Percentiles rank a stretch among this genome's conserved stretches.
Evolutionary conservation across 805 yeast genomes (phyloP).

Genomic region (Kregervanrija pseudodelftensis): DNA sequence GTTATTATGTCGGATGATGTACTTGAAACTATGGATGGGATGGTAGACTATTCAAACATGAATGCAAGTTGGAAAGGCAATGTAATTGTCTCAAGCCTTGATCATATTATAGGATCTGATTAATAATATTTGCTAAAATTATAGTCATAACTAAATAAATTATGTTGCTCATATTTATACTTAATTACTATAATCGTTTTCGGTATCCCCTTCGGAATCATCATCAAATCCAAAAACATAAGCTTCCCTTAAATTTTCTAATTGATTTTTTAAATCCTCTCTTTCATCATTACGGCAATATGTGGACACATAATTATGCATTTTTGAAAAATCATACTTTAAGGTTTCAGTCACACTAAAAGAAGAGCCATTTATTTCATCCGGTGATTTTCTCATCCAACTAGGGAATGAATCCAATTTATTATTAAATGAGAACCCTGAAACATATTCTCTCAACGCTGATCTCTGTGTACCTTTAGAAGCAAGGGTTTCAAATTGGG

Average conservation of each 20-base stretch:
- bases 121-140: too few species aligned
- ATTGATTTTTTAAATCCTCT: slow-evolving; percentile 39
- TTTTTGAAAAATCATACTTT: slow-evolving; percentile 13
- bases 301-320: slow-evolving; percentile 21
- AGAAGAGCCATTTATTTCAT: slow-evolving; percentile 7
- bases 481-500: slow-evolving; percentile 7
- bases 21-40: too few species aligned
- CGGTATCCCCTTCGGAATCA: slow-evolving; percentile 4
- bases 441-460: slow-evolving; percentile 10
- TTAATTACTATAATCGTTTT: too few species aligned
- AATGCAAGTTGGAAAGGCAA: too few species aligned
- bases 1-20: too few species aligned
- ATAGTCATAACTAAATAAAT: too few species aligned
- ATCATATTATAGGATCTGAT: too few species aligned
- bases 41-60: too few species aligned
- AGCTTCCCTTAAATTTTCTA: slow-evolving; percentile 7
- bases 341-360: slow-evolving; percentile 21
- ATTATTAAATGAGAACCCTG: slow-evolving; percentile 9
- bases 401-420: slow-evolving; percentile 29
- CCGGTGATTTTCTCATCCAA: slow-evolving; percentile 8
- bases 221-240: slow-evolving; percentile 12
- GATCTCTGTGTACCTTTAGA: slow-evolving; percentile 15
- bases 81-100: too few species aligned
- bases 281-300: slow-evolving; percentile 39
- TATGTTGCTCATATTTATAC: too few species aligned